Conservation (phyloP, 2,329 filamentous ascomycete species). For the Lasiodiplodia sp. region DNA sequence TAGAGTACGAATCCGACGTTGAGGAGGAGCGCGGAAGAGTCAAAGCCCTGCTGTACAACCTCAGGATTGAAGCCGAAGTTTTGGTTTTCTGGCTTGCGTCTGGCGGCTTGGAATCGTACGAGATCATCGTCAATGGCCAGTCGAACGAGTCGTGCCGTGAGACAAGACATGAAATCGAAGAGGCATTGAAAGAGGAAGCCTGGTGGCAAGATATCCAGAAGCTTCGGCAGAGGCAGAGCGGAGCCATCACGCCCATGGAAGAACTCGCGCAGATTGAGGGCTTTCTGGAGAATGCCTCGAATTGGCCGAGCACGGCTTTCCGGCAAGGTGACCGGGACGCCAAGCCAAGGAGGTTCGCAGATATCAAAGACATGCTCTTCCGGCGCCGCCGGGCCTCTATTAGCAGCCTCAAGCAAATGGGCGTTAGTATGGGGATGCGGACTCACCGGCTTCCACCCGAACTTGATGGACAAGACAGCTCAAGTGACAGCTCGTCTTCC, state of each 20-base stretch:
- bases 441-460: conserved; percentile 74
- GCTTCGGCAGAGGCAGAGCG: conserved; percentile 45
- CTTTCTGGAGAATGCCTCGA: conserved; percentile 52
- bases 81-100: conserved; percentile 83
- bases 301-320: conserved; percentile 62
- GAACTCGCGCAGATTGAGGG: conserved; percentile 54
- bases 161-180: conserved; percentile 67
- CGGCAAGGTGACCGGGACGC: conserved; percentile 53
- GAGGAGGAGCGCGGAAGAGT: conserved; percentile 78
- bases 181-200: conserved; percentile 72
- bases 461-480: conserved; percentile 56
- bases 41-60: conserved; percentile 75
- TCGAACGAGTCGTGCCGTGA: conserved; percentile 59
- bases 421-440: conserved; percentile 75
- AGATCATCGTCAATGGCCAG: conserved; percentile 77
- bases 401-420: conserved; percentile 59
- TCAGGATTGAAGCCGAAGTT: conserved; percentile 81
- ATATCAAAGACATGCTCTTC: conserved; percentile 68
- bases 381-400: conserved; percentile 61
- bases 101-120: conserved; percentile 75
- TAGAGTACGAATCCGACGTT: conserved; percentile 86
- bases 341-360: conserved; percentile 59
- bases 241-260: conserved; percentile 48
- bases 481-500: conserved; percentile 52
- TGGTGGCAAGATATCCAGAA: conserved; percentile 83